Conservation (phyloP, 306 rosid genomes). For the Rubus idaeus region DNA sequence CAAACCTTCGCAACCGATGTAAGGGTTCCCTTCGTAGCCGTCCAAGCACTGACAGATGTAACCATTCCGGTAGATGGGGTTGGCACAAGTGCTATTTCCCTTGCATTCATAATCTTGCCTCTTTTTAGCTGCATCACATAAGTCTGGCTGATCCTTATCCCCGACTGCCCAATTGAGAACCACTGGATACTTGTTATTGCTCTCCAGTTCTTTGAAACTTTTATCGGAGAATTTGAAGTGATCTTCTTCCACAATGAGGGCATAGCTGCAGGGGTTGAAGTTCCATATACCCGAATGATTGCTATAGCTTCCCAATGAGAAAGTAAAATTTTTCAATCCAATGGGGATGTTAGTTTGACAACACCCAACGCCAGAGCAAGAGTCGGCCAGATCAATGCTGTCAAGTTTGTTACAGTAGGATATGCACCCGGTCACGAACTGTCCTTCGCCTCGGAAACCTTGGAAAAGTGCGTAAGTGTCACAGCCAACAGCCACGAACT, state of each 20-base stretch:
- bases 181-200: not conserved
- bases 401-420: not conserved
- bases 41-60: not conserved
- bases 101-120: not conserved
- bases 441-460: not conserved
- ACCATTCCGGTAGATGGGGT: not conserved
- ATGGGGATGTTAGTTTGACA: constrained; percentile 19
- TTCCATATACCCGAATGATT: not conserved
- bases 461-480: constrained; percentile 1
- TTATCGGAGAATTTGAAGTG: not conserved
- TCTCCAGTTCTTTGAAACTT: not conserved
- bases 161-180: constrained; percentile 9
- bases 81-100: not conserved
- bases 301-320: not conserved
- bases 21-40: constrained; percentile 4
- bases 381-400: not conserved
- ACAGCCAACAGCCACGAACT: constrained; percentile 14
- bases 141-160: not conserved
- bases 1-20: constrained; percentile 15
- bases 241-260: constrained; percentile 3
- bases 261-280: constrained; percentile 22
- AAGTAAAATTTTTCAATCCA: not conserved
- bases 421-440: not conserved
- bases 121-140: not conserved
- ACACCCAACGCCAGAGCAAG: constrained; percentile 22